Base-by-base conservation (phyloP, 2,329 filamentous ascomycete species). In the Ilyonectria mors-panacis region DNA sequence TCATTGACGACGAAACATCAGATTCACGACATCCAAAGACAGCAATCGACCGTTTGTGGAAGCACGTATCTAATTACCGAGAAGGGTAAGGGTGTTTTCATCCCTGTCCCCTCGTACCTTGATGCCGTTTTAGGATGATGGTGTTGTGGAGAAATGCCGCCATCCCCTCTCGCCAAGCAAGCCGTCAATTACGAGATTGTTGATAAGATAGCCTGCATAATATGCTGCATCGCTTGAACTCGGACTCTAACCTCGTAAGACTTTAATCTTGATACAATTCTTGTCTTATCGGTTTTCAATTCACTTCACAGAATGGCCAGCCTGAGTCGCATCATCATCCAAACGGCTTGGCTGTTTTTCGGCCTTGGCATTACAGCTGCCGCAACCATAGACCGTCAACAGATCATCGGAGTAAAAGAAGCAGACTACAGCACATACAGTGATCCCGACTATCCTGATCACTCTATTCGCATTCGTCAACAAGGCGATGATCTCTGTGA, bases 381-480 rank as follows among this genome's bases (percentile, higher is more conserved):
- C 12, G 45, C 45, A 2, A 48, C 45, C 15, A 48, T 48, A 13
- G 45, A 48, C 45, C 45, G 45, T 7, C 45, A 48, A 48, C 45
- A 48, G 23, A 28, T 48, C 13, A n/a, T 48, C 3, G 45, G 21
- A 3, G 12, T 10, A 4, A 48, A 48, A 8, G 21, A 48, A 48
- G 45, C 15, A 17, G 45, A 17, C 4, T 48, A 15, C 6, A 48
- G 12, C 15, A 15, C 28, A 17, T 5, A 28, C 10, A 47, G 55
- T 15, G 17, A 47, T 33, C 21, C 45, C 7, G 12, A 26, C 6
- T 28, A 56, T 45, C 71, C 69, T 1, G 58, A 64, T 3, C 64
- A 73, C 15, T 64, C 71, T 1, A 65, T 73, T 12, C 71, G 71
- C 12, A 72, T 73, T 21, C 67, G 58, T 2, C 69, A 73, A 13